Base-by-base conservation (phyloP, 1,284 basidiomycete species). In the Cystobasidiaceae sp. region DNA sequence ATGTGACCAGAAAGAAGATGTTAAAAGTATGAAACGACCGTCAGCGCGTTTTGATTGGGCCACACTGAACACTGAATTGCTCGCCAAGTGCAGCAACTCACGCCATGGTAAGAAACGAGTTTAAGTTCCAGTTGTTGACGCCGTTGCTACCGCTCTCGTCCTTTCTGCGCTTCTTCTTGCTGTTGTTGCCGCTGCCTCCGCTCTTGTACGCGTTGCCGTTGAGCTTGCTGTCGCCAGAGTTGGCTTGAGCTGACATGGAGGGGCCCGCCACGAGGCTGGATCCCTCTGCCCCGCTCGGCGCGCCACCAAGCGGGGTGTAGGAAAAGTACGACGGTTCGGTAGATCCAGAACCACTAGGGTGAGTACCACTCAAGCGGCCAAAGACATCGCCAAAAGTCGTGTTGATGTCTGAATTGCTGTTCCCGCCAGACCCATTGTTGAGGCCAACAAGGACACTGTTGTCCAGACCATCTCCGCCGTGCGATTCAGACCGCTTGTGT, bases 81-180 rank as follows among this genome's bases (percentile, higher is more conserved):
- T n/a, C n/a, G n/a, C n/a, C n/a, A 39, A 9, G 37, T 39, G 37
- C 9, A 5, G 8, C 23, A 27, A 59, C 56, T 33, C 44, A 59
- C 56, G 56, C 19, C 6, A 44, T 27, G 21, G 23, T 27, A 19
- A 59, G 45, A 30, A 49, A 49, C 43, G 45, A 49, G 17, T 25
- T 23, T 32, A 59, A 37, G 44, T 59, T 32, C 56, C 45, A 46
- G 30, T 49, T 49, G n/a, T 50, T 50, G 25, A 28, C 48, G 25
- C 17, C 33, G 19, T 8, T 15, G 19, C 19, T 39, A 2, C 21
- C 30, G 54, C 25, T 37, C 4, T 46, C 45, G 28, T 59, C 45
- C 21, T 49, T 49, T 32, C 48, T 59, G 9, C 56, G 39, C 25
- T 27, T 59, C 44, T 49, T 46, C 56, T 59, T 59, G 44, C 44